Evolutionary conservation across 371 early-diverging fungal species (phyloP), one percentile per base, ranked within the genome.

Genomic region (Mucor plumbeus): DNA sequence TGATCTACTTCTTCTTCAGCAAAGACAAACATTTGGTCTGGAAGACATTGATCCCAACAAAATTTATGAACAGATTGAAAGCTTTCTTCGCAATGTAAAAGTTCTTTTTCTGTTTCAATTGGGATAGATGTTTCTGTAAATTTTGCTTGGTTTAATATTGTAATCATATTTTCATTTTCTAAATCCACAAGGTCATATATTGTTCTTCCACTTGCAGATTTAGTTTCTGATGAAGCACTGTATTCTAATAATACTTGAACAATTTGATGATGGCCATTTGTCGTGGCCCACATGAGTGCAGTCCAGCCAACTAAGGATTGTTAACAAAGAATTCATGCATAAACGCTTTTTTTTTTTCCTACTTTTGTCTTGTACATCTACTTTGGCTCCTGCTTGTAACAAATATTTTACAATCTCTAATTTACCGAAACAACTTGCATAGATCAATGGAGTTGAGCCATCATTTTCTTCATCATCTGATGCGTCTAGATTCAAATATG

Each of bases 11-110:
- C 84, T 17, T 80, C 76, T 61, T 85, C 85, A 33, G 91, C 88
- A 78, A 96, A 94, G 7, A 95, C 97, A 81, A 94, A 91, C 95
- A 95, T 95, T 77, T 94, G 95, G 76, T 94, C 91, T 5, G 89
- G 90, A 43, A 85, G 79, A 74, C 94, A 92, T 41, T 75, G 80
- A 50, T 90, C 88, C 92, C 91, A 95, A n/a, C 85, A 75, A 78
- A 94, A 94, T 54, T 86, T 82, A 39, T 85, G 80, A 35, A 78
- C 73, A 1, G 82, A 79, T 59, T 69, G 65, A 55, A 75, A 69
- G 54, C 74, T 72, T 8, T 67, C 69, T 40, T 76, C 75, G 40
- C 58, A 79, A 10, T 53, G 14, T 4, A 26, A 3, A 17, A 53
- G 31, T 5, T 53, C 53, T 3, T 53, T 31, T 53, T 53, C 53